Evolutionary conservation across 1,284 basidiomycete genomes (phyloP), one percentile per base, ranked within the genome.

Genomic region (Vanrija sp.): DNA sequence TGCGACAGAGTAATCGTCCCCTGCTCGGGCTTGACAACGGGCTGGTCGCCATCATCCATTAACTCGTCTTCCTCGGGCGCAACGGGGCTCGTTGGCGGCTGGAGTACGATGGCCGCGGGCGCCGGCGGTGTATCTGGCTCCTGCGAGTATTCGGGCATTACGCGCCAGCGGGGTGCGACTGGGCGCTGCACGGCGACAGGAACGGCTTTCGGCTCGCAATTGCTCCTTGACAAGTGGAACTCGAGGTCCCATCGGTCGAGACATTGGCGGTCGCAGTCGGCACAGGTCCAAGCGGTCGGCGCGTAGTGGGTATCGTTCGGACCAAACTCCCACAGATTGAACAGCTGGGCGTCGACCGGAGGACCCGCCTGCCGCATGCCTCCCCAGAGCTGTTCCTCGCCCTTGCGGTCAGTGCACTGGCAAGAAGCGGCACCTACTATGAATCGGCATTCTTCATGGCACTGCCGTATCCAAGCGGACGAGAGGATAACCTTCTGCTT

Each of bases 401-500:
- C 64, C 58, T 53, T 18, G 14, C 3, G 15, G 19, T 45, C 42
- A 53, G 42, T 24, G 7, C 10, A 25, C 12, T 3, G 9, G 12
- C 31, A 6, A 14, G 15, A 14, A 3, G 31, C 9, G 4, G 15
- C 4, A 31, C 31, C 22, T 22, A 56, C 54, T 19, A 65, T 37
- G 39, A 65, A 64, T 41, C 45, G 44, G 9, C 64, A 61, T 6
- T 49, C 56, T 7, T 49, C 31, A 1, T 62, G 6, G 31, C 66
- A 68, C 23, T 38, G 9, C 15, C 47, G 38, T 10, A 63, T 43
- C 66, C 66, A 68, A 16, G 20, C 27, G 6, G 20, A 51, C 50
- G 63, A 62, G 18, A 68, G 42, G 15, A 68, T 42, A 18, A 68
- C 61, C 31, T 65, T 66, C 41, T 41, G 44, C 41, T 54, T 56